These are phyloP conservation scores for Wickerhamiella cacticola DNA, from an alignment of 805 yeast species.

Conservation along the genomic window DNA sequence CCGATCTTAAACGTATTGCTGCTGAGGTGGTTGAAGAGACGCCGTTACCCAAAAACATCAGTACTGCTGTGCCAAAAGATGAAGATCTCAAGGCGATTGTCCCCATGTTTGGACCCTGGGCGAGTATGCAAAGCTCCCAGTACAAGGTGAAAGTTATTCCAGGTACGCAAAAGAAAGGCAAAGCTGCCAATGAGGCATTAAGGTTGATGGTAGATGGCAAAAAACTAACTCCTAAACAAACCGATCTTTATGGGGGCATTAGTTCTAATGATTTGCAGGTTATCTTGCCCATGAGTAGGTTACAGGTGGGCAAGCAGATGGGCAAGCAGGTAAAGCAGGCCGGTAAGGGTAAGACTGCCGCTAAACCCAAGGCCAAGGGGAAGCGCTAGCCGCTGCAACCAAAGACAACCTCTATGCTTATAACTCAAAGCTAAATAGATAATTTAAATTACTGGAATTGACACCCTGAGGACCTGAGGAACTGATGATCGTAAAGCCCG, in stretches of 20 bases:
- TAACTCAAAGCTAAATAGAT: too few species aligned
- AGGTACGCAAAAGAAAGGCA: constrained; percentile 74
- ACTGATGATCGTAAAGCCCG: too few species aligned
- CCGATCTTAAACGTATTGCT: constrained; percentile 35
- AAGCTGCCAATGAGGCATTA: constrained; percentile 60
- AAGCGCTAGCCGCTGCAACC: not conserved
- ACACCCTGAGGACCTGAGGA: too few species aligned
- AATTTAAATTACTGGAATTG: not conserved
- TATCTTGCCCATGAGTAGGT: constrained; percentile 12
- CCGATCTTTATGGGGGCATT: constrained; percentile 12
- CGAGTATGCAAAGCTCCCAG: constrained; percentile 55
- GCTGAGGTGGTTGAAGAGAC: constrained; percentile 30
- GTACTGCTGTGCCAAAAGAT: constrained; percentile 25
- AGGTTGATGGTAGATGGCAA: constrained; percentile 38
- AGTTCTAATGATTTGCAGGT: constrained; percentile 13
- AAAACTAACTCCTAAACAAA: constrained; percentile 18
- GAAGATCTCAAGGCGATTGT: constrained; percentile 54
- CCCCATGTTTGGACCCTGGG: constrained; percentile 92
- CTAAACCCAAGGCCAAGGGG: not conserved
- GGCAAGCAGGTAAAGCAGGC: constrained; percentile 5
- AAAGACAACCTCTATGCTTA: not conserved
- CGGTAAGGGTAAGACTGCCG: not conserved
- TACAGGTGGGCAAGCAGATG: constrained; percentile 9
- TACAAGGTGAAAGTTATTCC: constrained; percentile 79
- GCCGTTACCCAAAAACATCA: constrained; percentile 36